These are phyloP conservation scores for Phytophthora podocarpi DNA, from an alignment of 352 stramenopile species.

Conservation along the genomic window DNA sequence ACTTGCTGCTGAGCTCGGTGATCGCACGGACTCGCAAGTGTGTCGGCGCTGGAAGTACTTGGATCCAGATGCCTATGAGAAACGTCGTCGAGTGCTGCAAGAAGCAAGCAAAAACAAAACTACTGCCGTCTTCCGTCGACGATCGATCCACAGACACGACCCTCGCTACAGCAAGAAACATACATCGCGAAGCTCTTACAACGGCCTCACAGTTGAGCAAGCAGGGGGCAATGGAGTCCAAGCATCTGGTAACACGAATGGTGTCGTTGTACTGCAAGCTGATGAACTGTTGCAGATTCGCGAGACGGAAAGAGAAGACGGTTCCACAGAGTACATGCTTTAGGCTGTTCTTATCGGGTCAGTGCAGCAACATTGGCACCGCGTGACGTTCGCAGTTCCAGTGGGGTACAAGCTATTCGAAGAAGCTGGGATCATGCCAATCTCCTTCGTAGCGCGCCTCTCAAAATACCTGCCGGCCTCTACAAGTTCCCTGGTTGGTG, in stretches of 20 bases:
- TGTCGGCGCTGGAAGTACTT: constrained; percentile 47
- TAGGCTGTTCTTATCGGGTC: constrained; percentile 1
- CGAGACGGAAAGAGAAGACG: constrained; percentile 6
- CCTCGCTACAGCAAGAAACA: constrained; percentile 14
- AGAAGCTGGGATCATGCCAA: neutral
- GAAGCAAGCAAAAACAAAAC: constrained; percentile 29
- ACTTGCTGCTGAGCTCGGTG: constrained; percentile 47
- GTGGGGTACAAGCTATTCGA: constrained; percentile 3
- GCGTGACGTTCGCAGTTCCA: neutral
- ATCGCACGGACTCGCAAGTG: constrained; percentile 59
- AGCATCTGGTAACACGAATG: neutral
- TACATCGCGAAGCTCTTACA: constrained; percentile 47
- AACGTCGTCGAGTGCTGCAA: constrained; percentile 31
- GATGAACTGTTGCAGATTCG: neutral
- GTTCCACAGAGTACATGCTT: constrained; percentile 9
- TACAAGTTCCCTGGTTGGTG: too few species aligned
- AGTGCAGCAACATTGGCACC: neutral
- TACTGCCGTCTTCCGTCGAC: constrained; percentile 56
- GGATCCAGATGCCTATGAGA: constrained; percentile 42
- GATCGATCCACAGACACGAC: constrained; percentile 35
- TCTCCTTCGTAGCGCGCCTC: neutral
- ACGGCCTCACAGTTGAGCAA: constrained; percentile 19
- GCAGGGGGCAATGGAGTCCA: neutral
- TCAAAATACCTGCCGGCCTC: constrained; percentile 8
- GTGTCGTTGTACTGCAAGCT: neutral